These are phyloP conservation scores for Taxawa tesnikishii DNA, from an alignment of 2,329 filamentous ascomycete species.

Conservation along the genomic window DNA sequence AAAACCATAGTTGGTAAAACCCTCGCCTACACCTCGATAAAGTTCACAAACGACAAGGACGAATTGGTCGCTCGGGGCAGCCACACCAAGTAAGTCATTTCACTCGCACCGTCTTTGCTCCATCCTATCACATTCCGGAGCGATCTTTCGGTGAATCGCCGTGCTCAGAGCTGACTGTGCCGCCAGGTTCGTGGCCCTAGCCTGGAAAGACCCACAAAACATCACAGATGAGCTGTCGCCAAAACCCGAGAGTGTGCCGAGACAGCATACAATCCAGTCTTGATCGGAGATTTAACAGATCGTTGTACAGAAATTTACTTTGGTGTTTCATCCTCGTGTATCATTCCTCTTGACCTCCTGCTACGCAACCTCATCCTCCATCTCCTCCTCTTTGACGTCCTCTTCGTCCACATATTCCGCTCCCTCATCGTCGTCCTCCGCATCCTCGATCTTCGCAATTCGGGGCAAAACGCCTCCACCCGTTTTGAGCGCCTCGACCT, in stretches of 20 bases:
- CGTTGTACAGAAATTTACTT: no score
- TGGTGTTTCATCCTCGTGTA: no score
- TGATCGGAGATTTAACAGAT: no score
- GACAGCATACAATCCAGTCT: no score
- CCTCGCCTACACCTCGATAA: constrained; percentile 50
- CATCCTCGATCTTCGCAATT: constrained; percentile 18
- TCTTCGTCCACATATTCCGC: constrained; percentile 21
- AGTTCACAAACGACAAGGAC: constrained; percentile 46
- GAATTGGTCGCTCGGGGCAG: constrained; percentile 52
- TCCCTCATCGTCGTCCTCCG: constrained; percentile 12
- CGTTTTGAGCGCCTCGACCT: constrained; percentile 45
- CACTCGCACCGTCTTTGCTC: no score
- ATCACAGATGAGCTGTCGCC: constrained; percentile 45
- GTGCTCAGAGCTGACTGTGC: neutral
- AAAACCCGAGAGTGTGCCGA: constrained; percentile 15
- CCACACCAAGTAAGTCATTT: constrained; percentile 48
- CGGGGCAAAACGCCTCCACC: constrained; percentile 20
- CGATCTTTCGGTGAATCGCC: no score
- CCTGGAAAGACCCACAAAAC: constrained; percentile 52
- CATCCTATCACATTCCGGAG: no score
- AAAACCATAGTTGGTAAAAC: constrained; percentile 53
- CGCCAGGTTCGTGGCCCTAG: constrained; percentile 41
- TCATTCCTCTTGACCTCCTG: no score
- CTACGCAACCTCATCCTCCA: constrained; percentile 9
- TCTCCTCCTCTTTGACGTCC: constrained; percentile 21